Percentiles rank a stretch among this genome's conserved stretches.
phyloP scores from a whole-genome alignment of 345 rosid species.

The Raphanus sativus region DNA sequence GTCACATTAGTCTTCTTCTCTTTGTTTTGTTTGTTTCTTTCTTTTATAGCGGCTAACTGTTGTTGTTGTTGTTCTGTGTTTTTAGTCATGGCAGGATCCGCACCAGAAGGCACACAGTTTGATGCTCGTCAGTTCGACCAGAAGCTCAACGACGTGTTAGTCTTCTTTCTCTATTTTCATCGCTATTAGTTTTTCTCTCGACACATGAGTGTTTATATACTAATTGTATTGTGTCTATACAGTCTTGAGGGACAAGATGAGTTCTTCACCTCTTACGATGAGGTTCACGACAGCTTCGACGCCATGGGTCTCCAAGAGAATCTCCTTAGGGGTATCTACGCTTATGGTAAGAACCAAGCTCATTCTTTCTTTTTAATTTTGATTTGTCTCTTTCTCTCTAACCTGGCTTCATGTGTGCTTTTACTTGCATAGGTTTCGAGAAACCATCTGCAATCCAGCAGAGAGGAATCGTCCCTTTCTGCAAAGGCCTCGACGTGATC shows the following conservation, averaged over 20 bases:
- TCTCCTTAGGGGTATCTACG: not conserved
- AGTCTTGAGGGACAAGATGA: not conserved
- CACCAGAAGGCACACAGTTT: not conserved
- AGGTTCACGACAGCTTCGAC: not conserved
- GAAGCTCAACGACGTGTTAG: not conserved
- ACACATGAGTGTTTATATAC: not conserved
- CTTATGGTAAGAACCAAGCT: not conserved
- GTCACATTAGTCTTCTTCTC: not conserved
- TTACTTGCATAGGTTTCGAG: not conserved
- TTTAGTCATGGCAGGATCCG: not conserved
- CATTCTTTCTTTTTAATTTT: no score
- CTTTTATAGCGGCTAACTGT: not conserved
- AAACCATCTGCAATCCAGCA: not conserved
- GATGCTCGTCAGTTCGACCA: slow-evolving; percentile 1
- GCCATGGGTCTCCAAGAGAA: not conserved
- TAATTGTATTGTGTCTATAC: not conserved
- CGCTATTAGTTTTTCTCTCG: not conserved
- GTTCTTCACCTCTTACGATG: not conserved
- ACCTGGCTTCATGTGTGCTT: not conserved
- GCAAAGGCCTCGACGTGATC: not conserved
- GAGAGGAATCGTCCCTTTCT: not conserved
- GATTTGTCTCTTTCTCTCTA: no score
- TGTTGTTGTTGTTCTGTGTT: not conserved
- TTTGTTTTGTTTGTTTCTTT: not conserved
- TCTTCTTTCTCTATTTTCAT: not conserved